Evolutionary conservation across 2,329 filamentous ascomycete species (phyloP), one percentile per base, ranked within the genome.

Genomic region (Cercospora sp.): DNA sequence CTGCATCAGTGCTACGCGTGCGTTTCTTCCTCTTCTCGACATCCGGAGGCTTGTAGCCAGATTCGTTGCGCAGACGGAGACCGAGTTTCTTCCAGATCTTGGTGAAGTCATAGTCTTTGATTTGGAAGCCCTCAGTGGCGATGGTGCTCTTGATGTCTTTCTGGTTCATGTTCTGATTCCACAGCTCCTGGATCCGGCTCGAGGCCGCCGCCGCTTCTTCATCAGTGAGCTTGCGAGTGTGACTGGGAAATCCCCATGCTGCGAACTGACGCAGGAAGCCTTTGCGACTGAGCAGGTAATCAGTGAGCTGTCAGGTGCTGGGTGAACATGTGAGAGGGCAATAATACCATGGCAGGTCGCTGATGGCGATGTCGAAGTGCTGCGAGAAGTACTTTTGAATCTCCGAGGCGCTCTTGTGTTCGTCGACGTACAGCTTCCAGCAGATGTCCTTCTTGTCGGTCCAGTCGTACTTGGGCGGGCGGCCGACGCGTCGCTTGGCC

Each of bases 391-490:
- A 88, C 28, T 89, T 84, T 83, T 92, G 90, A 51, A 95, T 90
- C 72, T 94, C 89, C 74, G 91, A 88, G 66, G 94, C 81, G 48
- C 88, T 87, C 80, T 87, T 90, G 73, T 88, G 88, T 80, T 95
- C 90, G 67, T 89, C 87, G 72, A 94, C 91, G 75, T 93, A 95
- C 75, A 95, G 86, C 72, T 87, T 86, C 78, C 87, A 89, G 80
- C 87, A 90, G 71, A 88, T 83, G 51, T 86, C 85, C 74, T 86
- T 83, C 78, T 90, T 90, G 67, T 87, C 87, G 64, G 88, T 86
- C 89, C 89, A 90, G 74, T 89, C 86, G 78, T 90, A 90, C 18
- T 72, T 74, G 33, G 66, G 51, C 16, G 70, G 72, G 9, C 70
- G 69, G 12, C 62, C 62, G 30, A 30, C 51, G 16, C 62, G 62